Percentiles rank a stretch among this genome's conserved stretches.
These are phyloP conservation scores for Hypoxylon sp. DNA, from an alignment of 2,329 filamentous ascomycete species.

Conservation along the genomic window DNA sequence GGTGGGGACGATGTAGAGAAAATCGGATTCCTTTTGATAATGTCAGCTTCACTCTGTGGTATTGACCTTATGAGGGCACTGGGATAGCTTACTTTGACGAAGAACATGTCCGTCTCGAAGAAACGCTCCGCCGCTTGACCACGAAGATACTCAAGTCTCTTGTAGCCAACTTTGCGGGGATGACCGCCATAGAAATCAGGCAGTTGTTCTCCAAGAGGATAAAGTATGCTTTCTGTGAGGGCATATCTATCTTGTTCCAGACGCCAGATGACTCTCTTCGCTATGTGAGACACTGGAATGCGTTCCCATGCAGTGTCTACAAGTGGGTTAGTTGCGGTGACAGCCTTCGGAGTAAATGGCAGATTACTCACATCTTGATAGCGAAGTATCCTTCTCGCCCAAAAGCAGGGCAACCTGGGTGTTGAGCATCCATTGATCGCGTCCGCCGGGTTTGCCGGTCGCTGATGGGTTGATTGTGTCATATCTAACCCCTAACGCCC, in stretches of 20 bases:
- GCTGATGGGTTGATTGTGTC: conserved; percentile 70
- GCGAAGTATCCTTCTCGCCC: conserved; percentile 72
- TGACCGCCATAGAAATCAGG: conserved; percentile 65
- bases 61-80: neutral
- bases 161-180: conserved; percentile 60
- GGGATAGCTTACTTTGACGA: conserved; percentile 68
- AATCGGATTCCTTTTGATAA: conserved; percentile 67
- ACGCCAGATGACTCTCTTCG: conserved; percentile 72
- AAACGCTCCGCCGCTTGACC: conserved; percentile 67
- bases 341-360: neutral
- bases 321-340: conserved; percentile 21
- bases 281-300: conserved; percentile 64
- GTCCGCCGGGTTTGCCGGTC: conserved; percentile 67
- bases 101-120: conserved; percentile 72
- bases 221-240: conserved; percentile 63
- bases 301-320: conserved; percentile 72
- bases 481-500: conserved; percentile 72
- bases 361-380: conserved; percentile 68
- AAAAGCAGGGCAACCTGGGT: conserved; percentile 73
- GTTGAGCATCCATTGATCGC: conserved; percentile 76
- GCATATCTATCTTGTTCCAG: conserved; percentile 70
- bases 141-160: conserved; percentile 61
- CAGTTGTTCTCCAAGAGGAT: conserved; percentile 67
- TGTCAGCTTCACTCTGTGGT: conserved; percentile 29
- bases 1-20: conserved; percentile 69